Percentiles rank a stretch among this genome's conserved stretches.
phyloP scores from a whole-genome alignment of 2,329 filamentous ascomycete genomes.

The Cladobotryum protrusum region DNA sequence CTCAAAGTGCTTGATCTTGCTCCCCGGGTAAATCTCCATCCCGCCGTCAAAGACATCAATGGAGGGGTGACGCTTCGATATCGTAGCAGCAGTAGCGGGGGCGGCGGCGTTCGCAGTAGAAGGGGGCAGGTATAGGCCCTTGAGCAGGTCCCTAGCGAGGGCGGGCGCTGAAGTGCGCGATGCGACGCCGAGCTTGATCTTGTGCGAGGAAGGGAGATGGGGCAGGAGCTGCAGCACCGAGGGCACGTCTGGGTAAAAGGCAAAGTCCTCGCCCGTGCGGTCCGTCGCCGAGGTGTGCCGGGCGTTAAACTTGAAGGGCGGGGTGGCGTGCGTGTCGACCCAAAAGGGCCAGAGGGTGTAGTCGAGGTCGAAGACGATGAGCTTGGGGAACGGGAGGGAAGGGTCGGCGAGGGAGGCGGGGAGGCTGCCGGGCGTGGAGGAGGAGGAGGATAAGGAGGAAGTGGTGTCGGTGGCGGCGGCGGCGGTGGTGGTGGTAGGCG shows the following conservation, averaged over 20 bases:
- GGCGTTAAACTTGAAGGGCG: conserved; percentile 55
- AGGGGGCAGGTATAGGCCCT: conserved; percentile 57
- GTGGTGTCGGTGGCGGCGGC: neutral
- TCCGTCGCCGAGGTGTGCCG: conserved; percentile 42
- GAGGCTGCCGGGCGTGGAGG: conserved; percentile 13
- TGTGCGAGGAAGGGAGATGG: conserved; percentile 15
- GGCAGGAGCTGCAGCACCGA: conserved; percentile 56
- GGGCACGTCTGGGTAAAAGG: conserved; percentile 67
- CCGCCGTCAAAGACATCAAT: conserved; percentile 56
- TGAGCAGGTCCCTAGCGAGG: conserved; percentile 73
- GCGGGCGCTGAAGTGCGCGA: conserved; percentile 76
- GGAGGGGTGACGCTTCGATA: conserved; percentile 28
- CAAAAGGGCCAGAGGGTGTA: conserved; percentile 99
- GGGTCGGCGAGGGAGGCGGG: conserved; percentile 45
- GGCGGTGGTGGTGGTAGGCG: conserved; percentile 25
- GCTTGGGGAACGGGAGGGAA: conserved; percentile 63
- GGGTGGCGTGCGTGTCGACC: conserved; percentile 86
- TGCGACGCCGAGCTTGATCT: conserved; percentile 60
- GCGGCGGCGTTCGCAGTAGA: conserved; percentile 17
- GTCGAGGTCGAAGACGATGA: conserved; percentile 92
- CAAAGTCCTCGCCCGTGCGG: conserved; percentile 57
- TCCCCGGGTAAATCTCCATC: conserved; percentile 65
- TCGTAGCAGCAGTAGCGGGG: neutral
- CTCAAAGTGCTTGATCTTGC: conserved; percentile 81
- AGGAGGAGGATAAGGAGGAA: conserved; percentile 2